These are phyloP conservation scores for Sporothrix phasma DNA, from an alignment of 2,329 filamentous ascomycete species.

Conservation along the genomic window DNA sequence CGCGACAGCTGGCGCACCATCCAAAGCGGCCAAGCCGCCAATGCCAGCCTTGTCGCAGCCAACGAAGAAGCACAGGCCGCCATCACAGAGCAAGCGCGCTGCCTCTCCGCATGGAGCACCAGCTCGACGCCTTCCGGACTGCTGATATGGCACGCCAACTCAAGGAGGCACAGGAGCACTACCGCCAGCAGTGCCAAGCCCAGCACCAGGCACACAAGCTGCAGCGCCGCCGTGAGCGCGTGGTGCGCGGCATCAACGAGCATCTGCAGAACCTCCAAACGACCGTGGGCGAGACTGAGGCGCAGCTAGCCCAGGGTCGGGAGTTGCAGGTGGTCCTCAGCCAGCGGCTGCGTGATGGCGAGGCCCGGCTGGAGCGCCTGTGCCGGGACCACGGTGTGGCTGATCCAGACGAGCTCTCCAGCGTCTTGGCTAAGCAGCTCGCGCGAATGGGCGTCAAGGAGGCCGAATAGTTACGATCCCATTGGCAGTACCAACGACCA, in stretches of 20 bases:
- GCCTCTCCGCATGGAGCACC: conserved; percentile 7
- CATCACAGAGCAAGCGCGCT: background rate
- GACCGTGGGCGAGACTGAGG: conserved; percentile 4
- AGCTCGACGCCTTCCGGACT: background rate
- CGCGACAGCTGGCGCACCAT: conserved; percentile 9
- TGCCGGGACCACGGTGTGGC: conserved; percentile 5
- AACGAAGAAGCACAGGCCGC: conserved; percentile 6
- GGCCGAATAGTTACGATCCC: background rate
- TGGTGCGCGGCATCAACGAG: conserved; percentile 12
- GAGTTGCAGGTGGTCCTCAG: conserved; percentile 9
- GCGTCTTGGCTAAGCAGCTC: background rate
- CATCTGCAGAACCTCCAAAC: conserved; percentile 20
- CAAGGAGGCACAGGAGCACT: conserved; percentile 5
- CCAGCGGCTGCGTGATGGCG: conserved; percentile 6
- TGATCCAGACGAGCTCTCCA: background rate
- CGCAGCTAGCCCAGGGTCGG: conserved; percentile 4
- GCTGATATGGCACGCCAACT: background rate
- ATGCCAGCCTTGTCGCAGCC: conserved; percentile 4
- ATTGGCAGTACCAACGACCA: background rate
- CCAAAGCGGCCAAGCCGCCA: background rate
- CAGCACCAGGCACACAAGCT: background rate
- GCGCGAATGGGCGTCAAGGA: background rate
- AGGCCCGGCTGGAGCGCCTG: conserved; percentile 10
- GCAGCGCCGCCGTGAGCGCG: conserved; percentile 2
- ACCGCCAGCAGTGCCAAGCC: background rate